Evolutionary conservation across 257 asterid species (phyloP).

Genomic region (Dorcoceras hygrometricum): DNA sequence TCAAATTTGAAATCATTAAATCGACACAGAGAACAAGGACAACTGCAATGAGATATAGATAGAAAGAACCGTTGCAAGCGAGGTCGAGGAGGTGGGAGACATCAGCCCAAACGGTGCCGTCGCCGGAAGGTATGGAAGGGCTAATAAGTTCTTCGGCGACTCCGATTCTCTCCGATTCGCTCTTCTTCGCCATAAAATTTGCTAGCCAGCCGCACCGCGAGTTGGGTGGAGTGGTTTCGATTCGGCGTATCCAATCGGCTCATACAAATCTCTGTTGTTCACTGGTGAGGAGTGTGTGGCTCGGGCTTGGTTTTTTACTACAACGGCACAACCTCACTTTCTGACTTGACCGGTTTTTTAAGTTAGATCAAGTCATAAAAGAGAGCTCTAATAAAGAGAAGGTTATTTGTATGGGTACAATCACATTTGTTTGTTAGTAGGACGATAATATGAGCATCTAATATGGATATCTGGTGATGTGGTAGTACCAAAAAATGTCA

Average conservation of each 20-base stretch:
- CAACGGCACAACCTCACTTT: too few species aligned
- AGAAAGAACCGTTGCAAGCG: constrained; percentile 65
- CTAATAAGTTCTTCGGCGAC: constrained; percentile 33
- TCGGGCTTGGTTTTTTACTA: too few species aligned
- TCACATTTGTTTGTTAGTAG: too few species aligned
- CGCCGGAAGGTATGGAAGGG: constrained; percentile 66
- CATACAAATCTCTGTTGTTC: neutral
- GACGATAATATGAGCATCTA: too few species aligned
- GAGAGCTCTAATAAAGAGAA: too few species aligned
- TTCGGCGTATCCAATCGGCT: neutral
- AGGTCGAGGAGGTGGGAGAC: constrained; percentile 63
- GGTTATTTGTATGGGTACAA: too few species aligned
- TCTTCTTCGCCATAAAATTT: constrained; percentile 39
- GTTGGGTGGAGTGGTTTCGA: neutral
- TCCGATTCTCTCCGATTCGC: constrained; percentile 33
- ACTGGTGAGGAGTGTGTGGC: neutral
- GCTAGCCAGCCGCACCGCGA: neutral
- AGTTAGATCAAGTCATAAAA: too few species aligned
- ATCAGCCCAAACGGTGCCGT: constrained; percentile 78
- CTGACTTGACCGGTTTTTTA: too few species aligned
- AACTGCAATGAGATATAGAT: constrained; percentile 7
- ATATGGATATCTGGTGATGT: too few species aligned
- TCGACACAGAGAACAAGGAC: constrained; percentile 2
- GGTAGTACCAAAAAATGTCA: too few species aligned
- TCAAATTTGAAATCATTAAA: neutral